These are phyloP conservation scores for Bonnemaisonia californica DNA, from an alignment of 31 red algal genomes.

Conservation along the genomic window DNA sequence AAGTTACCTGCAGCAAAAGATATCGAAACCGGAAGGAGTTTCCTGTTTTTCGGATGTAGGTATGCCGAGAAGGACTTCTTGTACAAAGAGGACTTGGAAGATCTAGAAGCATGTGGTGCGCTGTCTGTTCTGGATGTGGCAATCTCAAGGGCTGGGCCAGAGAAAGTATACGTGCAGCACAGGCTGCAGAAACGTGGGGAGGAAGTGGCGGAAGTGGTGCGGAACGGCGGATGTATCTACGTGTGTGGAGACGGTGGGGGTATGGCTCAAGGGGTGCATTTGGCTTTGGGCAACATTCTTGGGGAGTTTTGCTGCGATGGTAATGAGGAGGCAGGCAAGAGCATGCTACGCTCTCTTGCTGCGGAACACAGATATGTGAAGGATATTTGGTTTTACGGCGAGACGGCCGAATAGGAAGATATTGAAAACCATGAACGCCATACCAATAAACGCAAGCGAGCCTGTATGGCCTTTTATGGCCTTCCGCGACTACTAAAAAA, in stretches of 20 bases:
- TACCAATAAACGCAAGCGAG: too few relatives aligned
- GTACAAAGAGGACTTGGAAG: constrained; percentile 63
- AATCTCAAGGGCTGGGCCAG: constrained; percentile 54
- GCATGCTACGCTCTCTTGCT: constrained; percentile 42
- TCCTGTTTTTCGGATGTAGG: constrained; percentile 85
- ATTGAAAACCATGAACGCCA: too few relatives aligned
- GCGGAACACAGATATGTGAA: constrained; percentile 63
- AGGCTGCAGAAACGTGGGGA: constrained; percentile 23
- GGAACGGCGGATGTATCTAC: constrained; percentile 55
- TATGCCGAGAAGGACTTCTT: constrained; percentile 67
- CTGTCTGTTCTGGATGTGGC: constrained; percentile 57
- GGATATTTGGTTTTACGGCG: constrained; percentile 84
- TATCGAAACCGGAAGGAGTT: constrained; percentile 31
- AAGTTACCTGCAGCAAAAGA: not conserved
- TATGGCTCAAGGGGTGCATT: constrained; percentile 83
- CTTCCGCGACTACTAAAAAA: too few relatives aligned
- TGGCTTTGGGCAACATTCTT: constrained; percentile 58
- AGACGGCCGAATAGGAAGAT: not conserved
- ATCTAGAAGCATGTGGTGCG: constrained; percentile 35
- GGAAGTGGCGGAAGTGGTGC: constrained; percentile 55
- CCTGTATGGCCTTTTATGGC: too few relatives aligned
- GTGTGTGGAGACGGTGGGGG: constrained; percentile 87
- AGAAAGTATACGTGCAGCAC: constrained; percentile 73
- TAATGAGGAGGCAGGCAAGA: constrained; percentile 46
- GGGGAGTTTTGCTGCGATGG: constrained; percentile 46